Conservation (phyloP, 495 filamentous ascomycete genomes). For the Penicillium pancosmium region DNA sequence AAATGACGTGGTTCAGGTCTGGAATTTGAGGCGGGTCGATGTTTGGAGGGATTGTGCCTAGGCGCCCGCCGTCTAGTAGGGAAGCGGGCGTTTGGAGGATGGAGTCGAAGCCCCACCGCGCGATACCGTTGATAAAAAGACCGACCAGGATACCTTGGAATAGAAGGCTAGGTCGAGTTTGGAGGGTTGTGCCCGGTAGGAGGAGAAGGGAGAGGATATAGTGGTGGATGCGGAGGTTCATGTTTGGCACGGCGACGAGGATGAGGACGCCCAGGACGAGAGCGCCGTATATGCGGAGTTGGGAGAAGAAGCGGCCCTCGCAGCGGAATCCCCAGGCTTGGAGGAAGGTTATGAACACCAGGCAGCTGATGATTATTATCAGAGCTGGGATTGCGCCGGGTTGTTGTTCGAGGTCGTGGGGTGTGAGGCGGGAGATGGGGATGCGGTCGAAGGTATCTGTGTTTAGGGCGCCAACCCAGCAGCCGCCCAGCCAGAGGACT, state of each 20-base stretch:
- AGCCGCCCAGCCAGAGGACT: conserved; percentile 70
- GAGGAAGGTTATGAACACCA: conserved; percentile 54
- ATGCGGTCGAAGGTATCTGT: conserved; percentile 78
- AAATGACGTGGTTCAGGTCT: conserved; percentile 45
- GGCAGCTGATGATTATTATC: conserved; percentile 58
- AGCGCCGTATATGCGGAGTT: conserved; percentile 67
- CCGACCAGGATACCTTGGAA: conserved; percentile 66
- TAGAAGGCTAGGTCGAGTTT: conserved; percentile 58
- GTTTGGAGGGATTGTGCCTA: conserved; percentile 50
- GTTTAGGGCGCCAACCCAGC: conserved; percentile 77
- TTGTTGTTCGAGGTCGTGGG: conserved; percentile 73
- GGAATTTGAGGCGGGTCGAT: conserved; percentile 38
- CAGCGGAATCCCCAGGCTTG: conserved; percentile 71
- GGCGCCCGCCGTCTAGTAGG: conserved; percentile 51
- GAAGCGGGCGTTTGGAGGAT: conserved; percentile 60
- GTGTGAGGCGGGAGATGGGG: conserved; percentile 74
- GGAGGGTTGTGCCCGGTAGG: conserved; percentile 58
- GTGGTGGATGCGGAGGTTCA: conserved; percentile 67
- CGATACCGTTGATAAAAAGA: conserved; percentile 66
- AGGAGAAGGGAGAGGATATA: conserved; percentile 65
- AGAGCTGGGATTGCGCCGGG: conserved; percentile 72
- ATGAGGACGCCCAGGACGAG: conserved; percentile 44
- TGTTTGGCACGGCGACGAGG: conserved; percentile 55
- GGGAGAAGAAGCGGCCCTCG: conserved; percentile 63
- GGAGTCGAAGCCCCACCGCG: conserved; percentile 65